Conservation (phyloP, 2,329 filamentous ascomycete genomes). For the Fulvia fulva region DNA sequence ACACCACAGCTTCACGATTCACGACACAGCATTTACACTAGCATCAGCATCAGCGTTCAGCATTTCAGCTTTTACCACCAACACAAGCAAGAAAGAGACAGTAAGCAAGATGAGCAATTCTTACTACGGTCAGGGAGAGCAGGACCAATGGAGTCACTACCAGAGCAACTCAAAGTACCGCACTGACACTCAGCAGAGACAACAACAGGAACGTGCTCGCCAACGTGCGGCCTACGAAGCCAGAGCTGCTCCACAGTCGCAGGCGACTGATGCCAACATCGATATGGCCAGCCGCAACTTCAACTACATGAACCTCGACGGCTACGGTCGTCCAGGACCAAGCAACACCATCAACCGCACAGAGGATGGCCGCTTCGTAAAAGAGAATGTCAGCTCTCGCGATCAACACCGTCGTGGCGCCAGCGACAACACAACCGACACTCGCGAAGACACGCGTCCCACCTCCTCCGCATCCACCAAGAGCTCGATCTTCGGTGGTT, state of each 20-base stretch:
- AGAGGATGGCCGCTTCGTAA: background rate
- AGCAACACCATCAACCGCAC: background rate
- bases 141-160: background rate
- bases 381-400: background rate
- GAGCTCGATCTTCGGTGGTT: background rate
- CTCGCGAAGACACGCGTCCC: background rate
- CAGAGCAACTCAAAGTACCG: background rate
- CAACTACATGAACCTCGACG: background rate
- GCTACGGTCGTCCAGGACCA: background rate
- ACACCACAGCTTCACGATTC: background rate
- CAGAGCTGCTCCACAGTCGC: background rate
- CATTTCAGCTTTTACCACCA: background rate
- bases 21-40: conserved; percentile 1
- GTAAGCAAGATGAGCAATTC: conserved; percentile 2
- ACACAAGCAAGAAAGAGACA: background rate
- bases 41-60: background rate
- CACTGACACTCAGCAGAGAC: background rate
- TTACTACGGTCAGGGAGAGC: background rate
- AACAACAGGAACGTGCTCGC: background rate
- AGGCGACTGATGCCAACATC: background rate
- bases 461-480: background rate
- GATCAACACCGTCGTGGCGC: background rate
- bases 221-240: background rate
- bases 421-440: background rate
- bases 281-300: background rate